Evolutionary conservation across 768 basidiomycete genomes (phyloP).

Genomic region (Phallus indusiatus): DNA sequence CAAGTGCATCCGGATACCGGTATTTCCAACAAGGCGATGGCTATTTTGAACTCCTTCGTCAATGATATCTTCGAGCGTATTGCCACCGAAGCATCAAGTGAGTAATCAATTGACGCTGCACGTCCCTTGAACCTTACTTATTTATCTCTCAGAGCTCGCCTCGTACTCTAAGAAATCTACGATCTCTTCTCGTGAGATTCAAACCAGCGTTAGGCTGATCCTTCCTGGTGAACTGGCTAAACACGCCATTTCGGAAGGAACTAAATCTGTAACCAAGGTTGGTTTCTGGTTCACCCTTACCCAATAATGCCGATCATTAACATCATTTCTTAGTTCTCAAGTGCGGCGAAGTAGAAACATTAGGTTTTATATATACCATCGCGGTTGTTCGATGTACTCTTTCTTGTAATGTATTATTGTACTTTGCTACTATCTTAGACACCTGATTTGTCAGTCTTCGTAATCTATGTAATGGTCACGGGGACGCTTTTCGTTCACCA

Average conservation of each 20-base stretch:
- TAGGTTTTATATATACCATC: not conserved
- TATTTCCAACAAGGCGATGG: slow-evolving; percentile 97
- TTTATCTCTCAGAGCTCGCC: slow-evolving; percentile 61
- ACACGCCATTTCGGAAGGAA: slow-evolving; percentile 97
- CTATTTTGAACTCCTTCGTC: slow-evolving; percentile 86
- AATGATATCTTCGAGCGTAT: slow-evolving; percentile 93
- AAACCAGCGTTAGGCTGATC: slow-evolving; percentile 91
- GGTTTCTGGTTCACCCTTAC: not conserved
- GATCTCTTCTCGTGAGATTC: slow-evolving; percentile 97
- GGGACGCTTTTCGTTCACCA: not conserved
- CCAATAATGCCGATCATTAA: not conserved
- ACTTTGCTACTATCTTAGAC: not conserved
- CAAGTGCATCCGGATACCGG: slow-evolving; percentile 98
- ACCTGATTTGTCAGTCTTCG: not conserved
- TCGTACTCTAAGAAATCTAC: slow-evolving; percentile 99
- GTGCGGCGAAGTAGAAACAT: slow-evolving; percentile 2
- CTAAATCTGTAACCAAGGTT: slow-evolving; percentile 61
- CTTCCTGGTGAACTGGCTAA: slow-evolving; percentile 97
- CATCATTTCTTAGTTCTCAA: slow-evolving; percentile 8
- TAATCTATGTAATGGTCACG: not conserved
- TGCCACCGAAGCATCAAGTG: slow-evolving; percentile 82
- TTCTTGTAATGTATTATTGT: slow-evolving; percentile 5
- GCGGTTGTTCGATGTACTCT: not conserved
- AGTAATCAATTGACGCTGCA: slow-evolving; percentile 16
- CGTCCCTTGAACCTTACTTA: not conserved